A percentile compares a stretch with the other conserved stretches of the same genome.
These are phyloP conservation scores for Yarrowia hollandica DNA, from an alignment of 805 yeast genomes.

Conservation along the genomic window DNA sequence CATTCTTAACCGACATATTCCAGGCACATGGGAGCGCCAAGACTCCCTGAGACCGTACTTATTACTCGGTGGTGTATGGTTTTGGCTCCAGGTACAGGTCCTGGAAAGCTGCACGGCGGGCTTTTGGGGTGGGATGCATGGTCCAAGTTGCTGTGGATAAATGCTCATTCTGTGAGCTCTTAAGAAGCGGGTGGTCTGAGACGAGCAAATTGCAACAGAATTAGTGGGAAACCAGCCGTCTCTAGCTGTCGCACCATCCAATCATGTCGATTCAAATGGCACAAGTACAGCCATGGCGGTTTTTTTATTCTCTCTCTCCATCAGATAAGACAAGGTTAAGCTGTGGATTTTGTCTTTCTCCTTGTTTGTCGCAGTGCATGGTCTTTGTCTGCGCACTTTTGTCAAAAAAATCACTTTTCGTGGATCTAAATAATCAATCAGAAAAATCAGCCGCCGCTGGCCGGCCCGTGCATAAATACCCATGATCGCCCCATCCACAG, in stretches of 20 bases:
- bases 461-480: constrained; percentile 15
- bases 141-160: neutral
- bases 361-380: no score
- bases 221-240: no score
- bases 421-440: constrained; percentile 16
- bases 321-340: constrained; percentile 18
- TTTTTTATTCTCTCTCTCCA: neutral
- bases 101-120: neutral
- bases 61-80: no score
- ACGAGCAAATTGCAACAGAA: neutral
- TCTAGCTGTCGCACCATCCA: no score
- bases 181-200: neutral
- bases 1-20: neutral
- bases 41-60: constrained; percentile 25
- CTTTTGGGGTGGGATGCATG: neutral
- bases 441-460: constrained; percentile 12
- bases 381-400: no score
- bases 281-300: no score
- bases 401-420: neutral
- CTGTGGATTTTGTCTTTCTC: neutral
- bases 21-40: constrained; percentile 14
- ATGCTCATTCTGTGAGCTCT: neutral
- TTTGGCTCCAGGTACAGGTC: constrained; percentile 26
- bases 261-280: no score
- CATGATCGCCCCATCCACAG: neutral